These are phyloP conservation scores for Yamadazyma diospyri DNA, from an alignment of 1,139 yeast species.

Conservation along the genomic window DNA sequence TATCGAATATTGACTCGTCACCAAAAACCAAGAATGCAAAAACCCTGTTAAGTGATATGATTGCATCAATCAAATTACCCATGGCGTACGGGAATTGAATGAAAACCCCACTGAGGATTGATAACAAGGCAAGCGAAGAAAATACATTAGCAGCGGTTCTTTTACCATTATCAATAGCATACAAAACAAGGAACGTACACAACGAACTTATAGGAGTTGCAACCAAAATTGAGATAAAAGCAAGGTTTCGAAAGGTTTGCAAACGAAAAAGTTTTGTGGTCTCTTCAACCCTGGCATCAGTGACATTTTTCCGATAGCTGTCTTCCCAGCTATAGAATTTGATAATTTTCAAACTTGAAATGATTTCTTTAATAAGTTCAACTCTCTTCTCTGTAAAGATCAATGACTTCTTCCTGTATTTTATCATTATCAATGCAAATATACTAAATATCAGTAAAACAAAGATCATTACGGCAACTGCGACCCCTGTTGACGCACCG, in stretches of 20 bases:
- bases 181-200: conserved; percentile 69
- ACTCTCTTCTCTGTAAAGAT: conserved; percentile 32
- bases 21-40: conserved; percentile 44
- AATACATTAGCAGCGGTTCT: conserved; percentile 69
- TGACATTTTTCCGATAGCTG: conserved; percentile 48
- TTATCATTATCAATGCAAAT: conserved; percentile 23
- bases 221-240: background rate
- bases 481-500: conserved; percentile 35
- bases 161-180: conserved; percentile 36
- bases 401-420: conserved; percentile 25
- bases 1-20: conserved; percentile 33
- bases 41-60: conserved; percentile 58
- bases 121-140: conserved; percentile 72
- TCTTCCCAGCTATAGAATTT: conserved; percentile 66
- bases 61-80: conserved; percentile 64
- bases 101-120: conserved; percentile 43
- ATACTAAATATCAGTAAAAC: conserved; percentile 19
- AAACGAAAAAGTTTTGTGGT: conserved; percentile 43
- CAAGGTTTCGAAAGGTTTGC: conserved; percentile 43
- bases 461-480: conserved; percentile 25
- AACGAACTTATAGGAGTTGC: conserved; percentile 49
- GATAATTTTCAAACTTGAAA: conserved; percentile 33
- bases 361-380: conserved; percentile 31
- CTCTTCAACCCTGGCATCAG: conserved; percentile 47
- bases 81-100: conserved; percentile 70